phyloP scores from a whole-genome alignment of 169 alveolate genomes.

The Eimeria nieschulzi region DNA sequence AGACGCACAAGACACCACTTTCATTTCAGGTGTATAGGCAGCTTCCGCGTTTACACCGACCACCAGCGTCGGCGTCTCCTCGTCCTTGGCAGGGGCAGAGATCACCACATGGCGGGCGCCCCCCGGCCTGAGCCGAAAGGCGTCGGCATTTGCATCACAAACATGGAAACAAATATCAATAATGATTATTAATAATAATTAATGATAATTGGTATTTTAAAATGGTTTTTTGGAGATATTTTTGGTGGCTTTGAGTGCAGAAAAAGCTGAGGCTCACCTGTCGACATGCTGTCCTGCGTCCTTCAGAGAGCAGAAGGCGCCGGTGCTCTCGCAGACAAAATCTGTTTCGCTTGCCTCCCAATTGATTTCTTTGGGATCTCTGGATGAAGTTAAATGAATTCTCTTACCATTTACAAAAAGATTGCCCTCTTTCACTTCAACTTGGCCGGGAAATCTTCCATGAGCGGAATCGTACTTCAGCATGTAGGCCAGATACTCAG shows the following conservation, averaged over 20 bases:
- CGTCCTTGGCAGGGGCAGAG: conserved; percentile 99
- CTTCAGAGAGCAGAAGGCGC: conserved; percentile 95
- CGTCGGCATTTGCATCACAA: too few species aligned
- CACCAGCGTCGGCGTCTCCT: conserved; percentile 95
- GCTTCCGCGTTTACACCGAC: conserved; percentile 96
- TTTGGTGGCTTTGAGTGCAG: too few species aligned
- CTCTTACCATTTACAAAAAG: conserved; percentile 86
- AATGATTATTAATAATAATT: too few species aligned
- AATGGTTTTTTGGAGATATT: too few species aligned
- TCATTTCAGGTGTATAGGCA: conserved; percentile 89
- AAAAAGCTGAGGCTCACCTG: conserved; percentile 14
- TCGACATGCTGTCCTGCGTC: conserved; percentile 75
- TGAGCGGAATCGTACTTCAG: conserved; percentile 97
- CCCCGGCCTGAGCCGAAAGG: conserved; percentile 78
- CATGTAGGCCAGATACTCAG: conserved; percentile 92
- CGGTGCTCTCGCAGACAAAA: conserved; percentile 97
- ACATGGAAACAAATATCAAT: too few species aligned
- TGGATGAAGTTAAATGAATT: conserved; percentile 85
- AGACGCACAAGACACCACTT: conserved; percentile 98
- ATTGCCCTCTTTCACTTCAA: conserved; percentile 84
- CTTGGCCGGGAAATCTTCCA: conserved; percentile 91
- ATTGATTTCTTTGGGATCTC: conserved; percentile 94
- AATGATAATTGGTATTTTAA: too few species aligned
- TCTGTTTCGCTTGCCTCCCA: conserved; percentile 96
- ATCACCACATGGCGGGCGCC: conserved; percentile 98